A percentile compares a stretch with the other conserved stretches of the same genome.
phyloP scores from a whole-genome alignment of 176 grass and related monocot genomes.

The Aegilops sharonensis region DNA sequence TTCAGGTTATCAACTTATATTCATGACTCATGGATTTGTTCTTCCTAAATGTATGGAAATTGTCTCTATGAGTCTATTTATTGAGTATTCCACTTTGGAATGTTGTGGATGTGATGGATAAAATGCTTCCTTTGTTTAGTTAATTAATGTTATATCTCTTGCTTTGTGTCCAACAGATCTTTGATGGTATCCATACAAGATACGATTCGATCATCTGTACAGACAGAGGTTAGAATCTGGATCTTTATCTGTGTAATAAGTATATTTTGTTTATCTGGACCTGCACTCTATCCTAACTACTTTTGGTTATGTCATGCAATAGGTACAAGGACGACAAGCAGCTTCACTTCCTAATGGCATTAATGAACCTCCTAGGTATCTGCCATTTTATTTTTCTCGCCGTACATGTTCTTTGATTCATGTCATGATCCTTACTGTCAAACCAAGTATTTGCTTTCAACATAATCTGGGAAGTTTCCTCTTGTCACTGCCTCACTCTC shows the following conservation, averaged over 20 bases:
- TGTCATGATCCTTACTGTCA: not conserved
- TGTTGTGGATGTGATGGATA: not conserved
- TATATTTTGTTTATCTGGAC: not conserved
- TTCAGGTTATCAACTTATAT: not conserved
- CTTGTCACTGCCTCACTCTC: not conserved
- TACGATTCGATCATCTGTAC: not conserved
- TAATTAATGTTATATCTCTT: not conserved
- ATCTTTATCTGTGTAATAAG: not conserved
- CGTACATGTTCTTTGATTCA: not conserved
- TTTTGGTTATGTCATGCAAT: not conserved
- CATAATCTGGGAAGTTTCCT: not conserved
- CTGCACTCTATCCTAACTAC: not conserved
- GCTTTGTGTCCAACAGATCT: not conserved
- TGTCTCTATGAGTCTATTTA: not conserved
- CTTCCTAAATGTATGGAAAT: not conserved
- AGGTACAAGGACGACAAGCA: not conserved
- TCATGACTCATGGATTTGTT: not conserved
- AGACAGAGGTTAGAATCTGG: not conserved
- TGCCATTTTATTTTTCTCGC: not conserved
- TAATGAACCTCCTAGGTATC: not conserved
- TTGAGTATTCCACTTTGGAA: not conserved
- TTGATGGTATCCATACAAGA: not conserved
- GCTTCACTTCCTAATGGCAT: not conserved
- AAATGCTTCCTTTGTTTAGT: not conserved
- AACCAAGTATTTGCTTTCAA: not conserved